Evolutionary conservation across 257 asterid species (phyloP).

Genomic region (Nicotiana sylvestris): DNA sequence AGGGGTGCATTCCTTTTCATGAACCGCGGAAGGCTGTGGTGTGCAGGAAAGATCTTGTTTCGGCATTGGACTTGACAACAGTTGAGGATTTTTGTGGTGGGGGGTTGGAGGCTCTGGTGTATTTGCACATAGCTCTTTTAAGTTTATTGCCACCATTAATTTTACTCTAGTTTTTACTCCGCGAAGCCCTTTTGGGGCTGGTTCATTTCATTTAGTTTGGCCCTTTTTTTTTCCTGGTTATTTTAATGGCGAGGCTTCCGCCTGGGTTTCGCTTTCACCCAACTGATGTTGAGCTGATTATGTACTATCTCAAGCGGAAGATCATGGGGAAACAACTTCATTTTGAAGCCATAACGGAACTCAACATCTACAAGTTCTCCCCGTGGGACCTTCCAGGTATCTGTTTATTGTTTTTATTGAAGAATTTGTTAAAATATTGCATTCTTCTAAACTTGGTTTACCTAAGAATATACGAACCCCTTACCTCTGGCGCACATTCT

Average conservation of each 20-base stretch:
- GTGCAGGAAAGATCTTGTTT: slow-evolving; percentile 50
- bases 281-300: slow-evolving; percentile 67
- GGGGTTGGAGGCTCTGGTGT: slow-evolving; percentile 21
- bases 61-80: slow-evolving; percentile 84
- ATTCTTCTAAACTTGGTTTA: not conserved
- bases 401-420: not conserved
- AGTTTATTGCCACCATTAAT: not conserved
- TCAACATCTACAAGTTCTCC: slow-evolving; percentile 63
- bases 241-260: slow-evolving; percentile 49
- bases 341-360: slow-evolving; percentile 69
- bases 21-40: slow-evolving; percentile 72
- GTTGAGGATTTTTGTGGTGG: slow-evolving; percentile 14
- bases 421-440: not conserved
- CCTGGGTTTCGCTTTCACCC: slow-evolving; percentile 96
- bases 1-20: slow-evolving; percentile 69
- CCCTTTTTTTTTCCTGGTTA: slow-evolving; percentile 10
- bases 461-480: not conserved
- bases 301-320: slow-evolving; percentile 82
- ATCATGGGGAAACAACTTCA: slow-evolving; percentile 53
- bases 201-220: slow-evolving; percentile 16
- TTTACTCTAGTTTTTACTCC: not conserved
- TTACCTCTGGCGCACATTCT: not conserved
- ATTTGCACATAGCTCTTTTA: slow-evolving; percentile 8
- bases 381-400: slow-evolving; percentile 98
- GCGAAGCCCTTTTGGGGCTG: slow-evolving; percentile 9